These are phyloP conservation scores for Leishmania gerbilli DNA, from an alignment of 208 protist genomes.

Conservation along the genomic window DNA sequence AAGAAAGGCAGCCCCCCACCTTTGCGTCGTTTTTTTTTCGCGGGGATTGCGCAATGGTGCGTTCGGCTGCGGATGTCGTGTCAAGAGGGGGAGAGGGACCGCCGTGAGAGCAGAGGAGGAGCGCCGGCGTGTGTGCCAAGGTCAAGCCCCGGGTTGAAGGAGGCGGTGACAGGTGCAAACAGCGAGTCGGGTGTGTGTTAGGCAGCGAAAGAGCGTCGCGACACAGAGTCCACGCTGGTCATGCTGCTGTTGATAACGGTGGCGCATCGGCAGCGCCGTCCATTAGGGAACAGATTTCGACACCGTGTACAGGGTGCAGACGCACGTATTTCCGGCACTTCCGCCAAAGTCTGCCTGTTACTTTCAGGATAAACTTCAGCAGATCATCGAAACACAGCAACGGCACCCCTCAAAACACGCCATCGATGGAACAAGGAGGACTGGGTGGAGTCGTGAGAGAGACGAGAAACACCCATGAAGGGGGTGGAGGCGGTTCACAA, in stretches of 20 bases:
- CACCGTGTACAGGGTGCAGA: neutral
- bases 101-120: neutral
- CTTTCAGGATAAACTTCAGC: neutral
- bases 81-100: neutral
- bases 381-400: neutral
- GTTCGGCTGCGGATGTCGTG: no score
- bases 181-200: neutral
- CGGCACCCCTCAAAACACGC: neutral
- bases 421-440: neutral
- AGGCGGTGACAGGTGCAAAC: neutral
- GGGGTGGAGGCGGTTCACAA: neutral
- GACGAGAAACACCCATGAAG: neutral
- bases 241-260: neutral
- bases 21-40: no score
- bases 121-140: neutral
- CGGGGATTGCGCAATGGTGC: no score
- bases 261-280: neutral
- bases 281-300: neutral
- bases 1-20: no score
- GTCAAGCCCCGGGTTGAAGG: neutral
- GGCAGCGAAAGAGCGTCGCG: neutral
- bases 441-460: neutral
- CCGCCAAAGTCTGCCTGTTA: neutral
- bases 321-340: neutral
- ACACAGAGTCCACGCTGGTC: neutral